These are phyloP conservation scores for Lathyrus tuberosus DNA, from an alignment of 306 rosid genomes.

Conservation along the genomic window DNA sequence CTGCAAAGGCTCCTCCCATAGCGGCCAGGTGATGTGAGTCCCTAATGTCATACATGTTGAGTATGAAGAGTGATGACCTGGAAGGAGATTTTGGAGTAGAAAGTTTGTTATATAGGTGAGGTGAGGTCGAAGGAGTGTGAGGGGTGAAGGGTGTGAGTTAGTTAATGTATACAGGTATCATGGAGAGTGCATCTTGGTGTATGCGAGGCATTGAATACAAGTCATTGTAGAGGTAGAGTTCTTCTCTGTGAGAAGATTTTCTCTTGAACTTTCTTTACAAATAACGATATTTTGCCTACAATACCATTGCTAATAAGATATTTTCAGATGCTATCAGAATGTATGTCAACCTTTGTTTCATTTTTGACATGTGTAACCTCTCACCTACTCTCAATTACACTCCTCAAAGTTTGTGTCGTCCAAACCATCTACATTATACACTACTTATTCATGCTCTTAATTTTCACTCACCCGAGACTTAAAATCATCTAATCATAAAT, in stretches of 20 bases:
- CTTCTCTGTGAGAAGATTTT: too few species aligned
- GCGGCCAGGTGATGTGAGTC: slow-evolving; percentile 7
- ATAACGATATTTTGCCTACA: neutral
- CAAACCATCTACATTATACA: neutral
- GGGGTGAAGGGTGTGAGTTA: neutral
- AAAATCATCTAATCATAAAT: neutral
- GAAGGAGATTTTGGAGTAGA: neutral
- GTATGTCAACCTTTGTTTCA: too few species aligned
- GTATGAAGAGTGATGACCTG: neutral
- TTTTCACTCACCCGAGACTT: slow-evolving; percentile 10
- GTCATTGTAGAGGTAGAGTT: neutral
- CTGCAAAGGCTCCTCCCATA: too few species aligned
- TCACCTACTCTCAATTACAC: too few species aligned
- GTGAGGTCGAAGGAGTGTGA: neutral
- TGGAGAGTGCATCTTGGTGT: neutral
- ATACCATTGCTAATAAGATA: too few species aligned
- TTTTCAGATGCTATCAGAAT: too few species aligned
- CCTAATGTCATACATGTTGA: neutral
- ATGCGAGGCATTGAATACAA: neutral
- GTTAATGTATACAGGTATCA: neutral
- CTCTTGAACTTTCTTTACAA: too few species aligned
- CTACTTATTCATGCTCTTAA: neutral
- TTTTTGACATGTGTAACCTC: too few species aligned
- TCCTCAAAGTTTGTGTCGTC: too few species aligned
- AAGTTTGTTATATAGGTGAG: neutral